These are phyloP conservation scores for Penicillium bialowiezense DNA, from an alignment of 495 filamentous ascomycete species.

Conservation along the genomic window DNA sequence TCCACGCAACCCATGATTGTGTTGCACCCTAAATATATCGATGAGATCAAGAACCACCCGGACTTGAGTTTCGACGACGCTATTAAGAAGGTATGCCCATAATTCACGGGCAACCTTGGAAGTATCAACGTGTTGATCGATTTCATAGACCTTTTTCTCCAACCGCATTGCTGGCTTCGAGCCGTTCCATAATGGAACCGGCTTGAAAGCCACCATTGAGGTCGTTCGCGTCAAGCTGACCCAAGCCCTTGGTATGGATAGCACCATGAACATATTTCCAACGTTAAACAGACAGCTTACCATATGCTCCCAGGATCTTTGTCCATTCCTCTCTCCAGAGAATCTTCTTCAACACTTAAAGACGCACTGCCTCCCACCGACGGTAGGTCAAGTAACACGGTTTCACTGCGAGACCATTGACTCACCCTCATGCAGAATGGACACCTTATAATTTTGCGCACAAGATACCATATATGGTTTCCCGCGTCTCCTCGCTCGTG, in stretches of 20 bases:
- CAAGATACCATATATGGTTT: constrained; percentile 45
- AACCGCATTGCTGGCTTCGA: constrained; percentile 46
- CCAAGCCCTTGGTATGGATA: constrained; percentile 38
- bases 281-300: no score
- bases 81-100: constrained; percentile 32
- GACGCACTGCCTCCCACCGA: constrained; percentile 37
- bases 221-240: constrained; percentile 47
- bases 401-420: neutral
- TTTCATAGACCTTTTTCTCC: constrained; percentile 37
- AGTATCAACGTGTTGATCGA: neutral
- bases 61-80: constrained; percentile 38
- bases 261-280: no score
- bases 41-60: constrained; percentile 48
- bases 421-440: constrained; percentile 22
- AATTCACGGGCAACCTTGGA: constrained; percentile 10
- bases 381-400: constrained; percentile 20
- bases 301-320: constrained; percentile 26
- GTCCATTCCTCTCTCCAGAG: constrained; percentile 40
- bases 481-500: constrained; percentile 53
- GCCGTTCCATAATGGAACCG: constrained; percentile 30
- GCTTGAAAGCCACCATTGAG: constrained; percentile 28
- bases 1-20: constrained; percentile 34
- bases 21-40: constrained; percentile 45
- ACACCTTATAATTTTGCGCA: constrained; percentile 25
- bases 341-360: constrained; percentile 35